Percentiles rank a stretch among this genome's conserved stretches.
phyloP scores from a whole-genome alignment of 768 basidiomycete genomes.

The Mycena haematopus region DNA sequence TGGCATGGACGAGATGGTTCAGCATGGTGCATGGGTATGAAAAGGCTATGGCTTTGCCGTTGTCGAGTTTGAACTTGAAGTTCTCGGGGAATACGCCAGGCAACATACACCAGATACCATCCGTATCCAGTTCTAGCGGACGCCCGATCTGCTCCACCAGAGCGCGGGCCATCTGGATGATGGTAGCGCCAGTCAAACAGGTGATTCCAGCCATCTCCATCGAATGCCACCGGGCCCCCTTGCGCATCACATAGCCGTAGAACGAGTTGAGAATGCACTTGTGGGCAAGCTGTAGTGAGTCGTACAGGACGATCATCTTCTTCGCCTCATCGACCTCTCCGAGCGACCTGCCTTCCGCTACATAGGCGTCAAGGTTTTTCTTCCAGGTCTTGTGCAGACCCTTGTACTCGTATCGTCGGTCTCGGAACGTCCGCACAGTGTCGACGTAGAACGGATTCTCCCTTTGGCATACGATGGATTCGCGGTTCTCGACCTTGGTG shows the following conservation, averaged over 20 bases:
- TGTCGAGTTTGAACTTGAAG: conserved; percentile 90
- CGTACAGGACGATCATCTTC: conserved; percentile 98
- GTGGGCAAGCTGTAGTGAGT: conserved; percentile 97
- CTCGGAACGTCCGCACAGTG: conserved; percentile 95
- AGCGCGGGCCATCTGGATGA: conserved; percentile 98
- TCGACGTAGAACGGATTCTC: conserved; percentile 99
- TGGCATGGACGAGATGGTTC: conserved; percentile 94
- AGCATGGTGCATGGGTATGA: conserved; percentile 99
- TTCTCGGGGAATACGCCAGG: conserved; percentile 98
- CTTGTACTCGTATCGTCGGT: conserved; percentile 99
- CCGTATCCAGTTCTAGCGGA: conserved; percentile 96
- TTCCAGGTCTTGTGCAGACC: conserved; percentile 99
- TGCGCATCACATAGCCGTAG: conserved; percentile 99
- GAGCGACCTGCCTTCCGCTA: conserved; percentile 72
- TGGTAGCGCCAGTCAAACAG: conserved; percentile 94
- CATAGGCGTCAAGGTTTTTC: conserved; percentile 87
- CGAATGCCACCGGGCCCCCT: conserved; percentile 98
- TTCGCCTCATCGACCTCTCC: conserved; percentile 95
- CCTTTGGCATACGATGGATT: conserved; percentile 94
- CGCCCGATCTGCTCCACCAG: conserved; percentile 98
- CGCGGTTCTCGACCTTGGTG: conserved; percentile 91
- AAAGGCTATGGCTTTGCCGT: conserved; percentile 86
- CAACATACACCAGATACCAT: conserved; percentile 99
- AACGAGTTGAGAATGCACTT: conserved; percentile 99
- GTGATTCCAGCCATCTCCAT: conserved; percentile 99